A percentile compares a stretch with the other conserved stretches of the same genome.
Conservation (phyloP, 169 alveolate species). For the Nephromyces sp. region DNA sequence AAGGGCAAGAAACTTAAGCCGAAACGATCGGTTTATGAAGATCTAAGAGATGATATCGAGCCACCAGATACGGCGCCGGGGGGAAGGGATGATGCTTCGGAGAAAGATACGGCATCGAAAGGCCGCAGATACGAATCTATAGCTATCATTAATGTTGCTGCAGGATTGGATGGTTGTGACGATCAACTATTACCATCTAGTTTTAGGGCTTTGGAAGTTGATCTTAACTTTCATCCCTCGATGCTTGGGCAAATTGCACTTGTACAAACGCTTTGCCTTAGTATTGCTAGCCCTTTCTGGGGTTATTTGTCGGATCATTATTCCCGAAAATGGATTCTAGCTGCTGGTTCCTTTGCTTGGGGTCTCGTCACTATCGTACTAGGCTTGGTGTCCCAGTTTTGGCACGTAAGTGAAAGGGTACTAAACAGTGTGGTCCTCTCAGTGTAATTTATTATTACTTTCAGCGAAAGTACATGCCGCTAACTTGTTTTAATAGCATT, state of each 20-base stretch:
- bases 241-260: conserved; percentile 61
- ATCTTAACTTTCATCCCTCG: conserved; percentile 65
- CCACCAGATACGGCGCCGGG: no score
- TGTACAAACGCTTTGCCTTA: conserved; percentile 67
- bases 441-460: no score
- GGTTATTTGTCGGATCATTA: conserved; percentile 71
- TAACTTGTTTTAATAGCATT: no score
- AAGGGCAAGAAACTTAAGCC: not conserved
- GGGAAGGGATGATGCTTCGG: not conserved
- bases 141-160: conserved; percentile 64
- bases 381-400: conserved; percentile 53
- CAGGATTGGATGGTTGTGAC: conserved; percentile 77
- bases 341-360: conserved; percentile 67
- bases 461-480: no score
- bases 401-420: no score
- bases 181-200: conserved; percentile 76
- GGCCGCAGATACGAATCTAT: conserved; percentile 16
- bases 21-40: not conserved
- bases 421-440: no score
- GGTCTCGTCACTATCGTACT: conserved; percentile 65
- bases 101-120: not conserved
- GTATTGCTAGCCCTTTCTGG: conserved; percentile 74
- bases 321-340: conserved; percentile 66
- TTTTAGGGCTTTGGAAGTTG: conserved; percentile 74
- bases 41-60: not conserved